Base-by-base conservation (phyloP, 2,329 filamentous ascomycete species). In the Microsporum canis region DNA sequence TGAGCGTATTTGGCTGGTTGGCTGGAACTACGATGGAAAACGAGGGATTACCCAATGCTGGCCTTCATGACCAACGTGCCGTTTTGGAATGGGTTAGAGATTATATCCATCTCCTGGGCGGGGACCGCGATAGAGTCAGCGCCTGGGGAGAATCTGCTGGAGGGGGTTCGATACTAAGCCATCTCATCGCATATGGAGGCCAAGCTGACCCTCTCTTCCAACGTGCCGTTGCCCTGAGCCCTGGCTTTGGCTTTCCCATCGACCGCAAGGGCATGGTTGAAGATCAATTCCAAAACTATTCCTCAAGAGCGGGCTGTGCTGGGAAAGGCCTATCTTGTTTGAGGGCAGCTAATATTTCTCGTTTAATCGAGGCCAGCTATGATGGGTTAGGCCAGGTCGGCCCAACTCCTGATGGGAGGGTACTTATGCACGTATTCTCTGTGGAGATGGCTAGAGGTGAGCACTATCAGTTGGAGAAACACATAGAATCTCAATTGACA, bases 91-190 rank as follows among this genome's bases (percentile, higher is more conserved):
- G 76, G 75, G 70, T 77, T 5, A 68, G 70, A 10, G 70, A 71
- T 33, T 70, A 77, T 62, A 77, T 78, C 36, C 64, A 61, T 5
- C 71, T 71, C 17, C 77, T 78, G 63, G 75, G 75, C 3, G 76
- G 76, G 12, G 75, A 77, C 60, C 69, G 72, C 3, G 67, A 71
- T 0, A 72, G 73, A 51, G 69, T 78, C 53, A 73, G 71, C 41
- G 63, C 73, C n/a, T 78, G 76, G 67, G 80, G 80, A 10, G 75
- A 80, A 68, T 79, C 77, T 36, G 78, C 80, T 2, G 79, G 80
- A 7, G 68, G 61, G n/a, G 59, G 51, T n/a, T 39, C 63, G 27
- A 60, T 64, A 2, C 58, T 53, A 8, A 53, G 49, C 60, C 79
- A 81, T 58, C 69, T 82, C 6, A 74, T 77, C n/a, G 73, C 74